Evolutionary conservation across 1,284 basidiomycete species (phyloP), one percentile per base, ranked within the genome.

Genomic region (Malassezia sympodialis): DNA sequence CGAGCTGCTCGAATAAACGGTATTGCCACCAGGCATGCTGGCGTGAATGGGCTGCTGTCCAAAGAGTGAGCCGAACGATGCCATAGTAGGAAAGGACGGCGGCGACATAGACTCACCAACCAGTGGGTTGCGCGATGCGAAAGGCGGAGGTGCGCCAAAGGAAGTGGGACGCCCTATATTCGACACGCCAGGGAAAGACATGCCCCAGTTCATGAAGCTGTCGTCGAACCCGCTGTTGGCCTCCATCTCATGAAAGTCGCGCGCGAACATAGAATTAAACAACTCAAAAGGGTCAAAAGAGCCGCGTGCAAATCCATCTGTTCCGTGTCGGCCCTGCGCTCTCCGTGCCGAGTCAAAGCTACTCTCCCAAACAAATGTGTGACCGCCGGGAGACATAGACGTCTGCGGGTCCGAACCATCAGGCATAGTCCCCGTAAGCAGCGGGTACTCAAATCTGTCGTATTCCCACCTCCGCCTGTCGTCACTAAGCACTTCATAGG

Each of bases 201-300:
- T 24, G 24, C 26, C 26, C 26, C 28, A 21, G 12, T 34, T 24
- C 30, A 41, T n/a, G 30, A 42, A 42, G 17, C 40, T 23, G 43
- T 43, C 35, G 34, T 45, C 32, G 27, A 23, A 23, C 19, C 24
- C 32, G 19, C 23, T 24, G 26, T 37, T 50, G 32, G 46, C 45
- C 27, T 51, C 51, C 47, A 62, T 51, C 41, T 45, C 55, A 41
- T 57, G 50, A 30, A 57, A 57, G 35, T 57, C 55, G 39, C 55
- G 55, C 24, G 55, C 59, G 37, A 71, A 71, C 69, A 71, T 71
- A 49, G 60, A 59, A 46, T 69, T 69, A 50, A 71, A 71, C 43
- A 71, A 53, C 58, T 68, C 65, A 28, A 69, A 71, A 5, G 69
- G 69, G 24, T 71, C 68, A 21, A 62, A 58, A 8, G 31, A 28